Conservation (phyloP, 2,329 filamentous ascomycete genomes). For the Hypoxylon sp. region DNA sequence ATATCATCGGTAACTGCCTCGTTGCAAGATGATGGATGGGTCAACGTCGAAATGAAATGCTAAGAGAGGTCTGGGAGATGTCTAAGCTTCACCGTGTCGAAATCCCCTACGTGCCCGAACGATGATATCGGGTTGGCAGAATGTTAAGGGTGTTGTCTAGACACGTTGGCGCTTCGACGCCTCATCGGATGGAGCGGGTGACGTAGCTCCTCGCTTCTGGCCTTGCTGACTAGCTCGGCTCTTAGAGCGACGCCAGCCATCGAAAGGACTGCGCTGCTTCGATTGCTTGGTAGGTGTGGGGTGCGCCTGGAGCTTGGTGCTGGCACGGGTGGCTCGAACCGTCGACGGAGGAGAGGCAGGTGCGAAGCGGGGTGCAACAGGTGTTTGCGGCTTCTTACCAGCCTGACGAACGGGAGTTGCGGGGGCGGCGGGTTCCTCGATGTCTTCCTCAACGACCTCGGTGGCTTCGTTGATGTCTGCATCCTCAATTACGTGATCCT, state of each 20-base stretch:
- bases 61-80: too few relatives aligned
- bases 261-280: conserved; percentile 66
- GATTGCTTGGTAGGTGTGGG: conserved; percentile 52
- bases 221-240: conserved; percentile 52
- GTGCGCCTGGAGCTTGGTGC: conserved; percentile 58
- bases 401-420: conserved; percentile 46
- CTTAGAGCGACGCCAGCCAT: conserved; percentile 75
- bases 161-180: conserved; percentile 46
- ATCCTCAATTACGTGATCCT: conserved; percentile 46
- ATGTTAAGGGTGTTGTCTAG: too few relatives aligned
- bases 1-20: too few relatives aligned
- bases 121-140: too few relatives aligned
- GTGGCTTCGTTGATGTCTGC: conserved; percentile 57
- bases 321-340: conserved; percentile 65
- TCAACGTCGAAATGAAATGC: too few relatives aligned
- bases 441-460: conserved; percentile 56
- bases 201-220: conserved; percentile 55
- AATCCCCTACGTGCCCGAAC: conserved; percentile 23
- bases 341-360: conserved; percentile 71
- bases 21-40: too few relatives aligned
- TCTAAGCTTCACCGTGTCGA: conserved; percentile 8
- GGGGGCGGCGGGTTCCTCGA: conserved; percentile 63
- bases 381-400: conserved; percentile 55
- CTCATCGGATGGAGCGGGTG: conserved; percentile 45
- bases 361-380: conserved; percentile 63